Evolutionary conservation across 2,329 filamentous ascomycete genomes (phyloP), one percentile per base, ranked within the genome.

Genomic region (Aaosphaeria pasadenensis): DNA sequence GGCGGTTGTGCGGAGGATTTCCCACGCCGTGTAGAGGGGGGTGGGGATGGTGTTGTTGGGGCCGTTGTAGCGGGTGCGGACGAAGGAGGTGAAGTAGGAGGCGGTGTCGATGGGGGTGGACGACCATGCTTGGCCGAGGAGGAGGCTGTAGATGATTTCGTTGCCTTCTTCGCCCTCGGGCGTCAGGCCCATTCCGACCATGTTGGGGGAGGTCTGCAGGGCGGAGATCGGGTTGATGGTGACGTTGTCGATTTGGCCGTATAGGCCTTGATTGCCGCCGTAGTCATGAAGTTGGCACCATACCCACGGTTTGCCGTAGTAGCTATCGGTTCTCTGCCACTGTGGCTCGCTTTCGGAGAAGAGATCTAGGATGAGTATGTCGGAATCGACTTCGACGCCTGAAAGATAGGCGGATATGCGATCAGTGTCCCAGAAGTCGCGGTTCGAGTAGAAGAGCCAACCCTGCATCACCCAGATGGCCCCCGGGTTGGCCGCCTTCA

Each of bases 401-500:
- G 70, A 71, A 0, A 80, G 65, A 56, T 76, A 80, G 1, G 78
- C 77, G 45, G 78, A 70, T 6, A 80, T 69, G 5, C 76, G 67
- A 4, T 69, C 66, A 24, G 71, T 57, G 5, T 71, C 75, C 74
- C 76, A 77, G 52, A 77, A 76, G 17, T 64, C 62, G 1, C 57
- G 57, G 36, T 70, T 73, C 3, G 69, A 69, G 28, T 69, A 74
- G 59, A 80, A 82, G 1, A 81, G 65, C 67, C 76, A 79, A 11
- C 75, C 72, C 54, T 81, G 77, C 53, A 82, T 74, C 52, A 80
- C 60, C 78, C 78, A 81, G 3, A 78, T 62, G 2, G 78, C 77
- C 11, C 71, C 60, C 0, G 76, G 66, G 48, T 79, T 75, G 1
- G 73, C 77, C 2, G 68, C 59, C 52, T 79, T 79, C 32, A 81